Evolutionary conservation across 495 filamentous ascomycete genomes (phyloP).

Genomic region (Aspergillus hancockii): DNA sequence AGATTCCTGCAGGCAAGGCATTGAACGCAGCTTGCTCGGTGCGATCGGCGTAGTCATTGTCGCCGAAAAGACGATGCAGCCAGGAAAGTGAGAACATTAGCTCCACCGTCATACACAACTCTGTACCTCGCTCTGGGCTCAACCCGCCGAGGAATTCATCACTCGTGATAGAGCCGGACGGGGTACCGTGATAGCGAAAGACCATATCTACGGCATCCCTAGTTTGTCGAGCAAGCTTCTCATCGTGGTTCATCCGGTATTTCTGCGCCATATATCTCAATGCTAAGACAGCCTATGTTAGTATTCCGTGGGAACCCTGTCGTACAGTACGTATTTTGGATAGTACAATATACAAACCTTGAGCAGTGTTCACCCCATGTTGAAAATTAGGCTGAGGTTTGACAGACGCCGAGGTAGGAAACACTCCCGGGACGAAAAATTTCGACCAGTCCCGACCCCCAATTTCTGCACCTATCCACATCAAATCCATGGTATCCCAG

Average conservation of each 20-base stretch:
- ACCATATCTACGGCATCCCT: slow-evolving; percentile 47
- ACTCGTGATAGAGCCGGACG: slow-evolving; percentile 40
- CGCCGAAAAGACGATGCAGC: slow-evolving; percentile 42
- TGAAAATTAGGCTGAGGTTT: slow-evolving; percentile 17
- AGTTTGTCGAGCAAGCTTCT: slow-evolving; percentile 30
- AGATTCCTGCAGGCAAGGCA: slow-evolving; percentile 54
- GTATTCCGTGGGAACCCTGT: not conserved
- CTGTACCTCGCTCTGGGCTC: slow-evolving; percentile 37
- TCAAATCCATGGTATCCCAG: slow-evolving; percentile 5
- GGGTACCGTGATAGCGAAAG: slow-evolving; percentile 47
- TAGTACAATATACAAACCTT: slow-evolving; percentile 32
- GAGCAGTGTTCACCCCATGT: slow-evolving; percentile 20
- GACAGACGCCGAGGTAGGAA: slow-evolving; percentile 15
- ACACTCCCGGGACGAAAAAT: not conserved
- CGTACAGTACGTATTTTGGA: too few relatives aligned
- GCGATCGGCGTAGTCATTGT: slow-evolving; percentile 55
- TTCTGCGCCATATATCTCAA: slow-evolving; percentile 26
- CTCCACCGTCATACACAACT: slow-evolving; percentile 46
- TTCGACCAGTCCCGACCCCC: slow-evolving; percentile 2
- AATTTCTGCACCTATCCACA: not conserved
- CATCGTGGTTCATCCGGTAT: slow-evolving; percentile 36
- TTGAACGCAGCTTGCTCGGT: slow-evolving; percentile 62
- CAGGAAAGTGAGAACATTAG: slow-evolving; percentile 42
- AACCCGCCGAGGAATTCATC: slow-evolving; percentile 37
- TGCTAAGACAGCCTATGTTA: not conserved